These are phyloP conservation scores for Ceratobasidium sp. DNA, from an alignment of 1,284 basidiomycete species.

Conservation along the genomic window DNA sequence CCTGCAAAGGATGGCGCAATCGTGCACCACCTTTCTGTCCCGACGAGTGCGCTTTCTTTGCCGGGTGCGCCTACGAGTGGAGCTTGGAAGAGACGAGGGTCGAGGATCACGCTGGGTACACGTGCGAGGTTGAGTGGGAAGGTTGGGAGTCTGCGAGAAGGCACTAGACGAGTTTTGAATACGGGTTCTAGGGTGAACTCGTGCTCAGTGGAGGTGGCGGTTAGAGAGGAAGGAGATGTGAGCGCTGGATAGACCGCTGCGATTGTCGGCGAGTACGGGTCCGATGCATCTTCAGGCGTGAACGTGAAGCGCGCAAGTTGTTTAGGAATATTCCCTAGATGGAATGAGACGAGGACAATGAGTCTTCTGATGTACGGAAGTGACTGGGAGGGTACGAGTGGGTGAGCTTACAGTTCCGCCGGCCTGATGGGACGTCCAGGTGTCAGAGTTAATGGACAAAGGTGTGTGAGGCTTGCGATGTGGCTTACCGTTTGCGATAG, in stretches of 20 bases:
- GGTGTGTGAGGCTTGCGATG: not conserved
- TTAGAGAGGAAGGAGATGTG: not conserved
- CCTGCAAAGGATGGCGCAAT: not conserved
- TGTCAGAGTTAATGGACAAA: not conserved
- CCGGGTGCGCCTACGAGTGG: not conserved
- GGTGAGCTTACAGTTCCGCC: conserved; percentile 19
- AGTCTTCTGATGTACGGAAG: not conserved
- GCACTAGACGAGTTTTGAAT: conserved; percentile 12
- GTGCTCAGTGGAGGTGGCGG: not conserved
- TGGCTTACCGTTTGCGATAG: conserved; percentile 19
- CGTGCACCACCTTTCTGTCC: conserved; percentile 32
- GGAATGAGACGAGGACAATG: not conserved
- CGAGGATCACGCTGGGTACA: not conserved
- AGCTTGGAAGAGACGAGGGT: conserved; percentile 9
- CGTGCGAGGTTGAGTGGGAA: conserved; percentile 28
- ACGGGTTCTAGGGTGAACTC: conserved; percentile 15
- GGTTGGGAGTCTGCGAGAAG: conserved; percentile 9
- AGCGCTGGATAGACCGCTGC: conserved; percentile 20
- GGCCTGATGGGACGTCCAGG: not conserved
- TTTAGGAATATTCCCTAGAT: conserved; percentile 31
- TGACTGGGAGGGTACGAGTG: not conserved
- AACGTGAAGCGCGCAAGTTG: conserved; percentile 30
- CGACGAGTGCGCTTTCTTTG: not conserved
- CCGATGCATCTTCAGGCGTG: conserved; percentile 8
- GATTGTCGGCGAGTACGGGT: conserved; percentile 15